Percentiles rank a stretch among this genome's conserved stretches.
Conservation (phyloP, 768 basidiomycete genomes). For the Cystoderma amianthinum region DNA sequence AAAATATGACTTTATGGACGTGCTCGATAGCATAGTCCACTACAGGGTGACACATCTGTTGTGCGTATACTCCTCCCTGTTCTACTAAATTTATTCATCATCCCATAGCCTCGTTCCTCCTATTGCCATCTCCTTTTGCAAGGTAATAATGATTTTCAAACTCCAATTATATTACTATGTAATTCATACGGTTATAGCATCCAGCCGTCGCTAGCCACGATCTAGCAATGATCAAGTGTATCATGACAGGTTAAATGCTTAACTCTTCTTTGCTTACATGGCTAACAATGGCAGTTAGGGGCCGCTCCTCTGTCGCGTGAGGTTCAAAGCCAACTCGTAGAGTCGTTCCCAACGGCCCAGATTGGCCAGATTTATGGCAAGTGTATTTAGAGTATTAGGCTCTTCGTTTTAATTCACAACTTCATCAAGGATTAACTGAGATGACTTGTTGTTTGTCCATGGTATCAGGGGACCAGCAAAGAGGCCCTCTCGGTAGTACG, state of each 20-base stretch:
- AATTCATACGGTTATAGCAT: slow-evolving; percentile 22
- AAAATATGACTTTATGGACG: slow-evolving; percentile 34
- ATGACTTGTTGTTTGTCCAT: slow-evolving; percentile 40
- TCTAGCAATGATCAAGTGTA: slow-evolving; percentile 28
- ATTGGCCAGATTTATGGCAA: slow-evolving; percentile 50
- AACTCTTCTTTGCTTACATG: neutral
- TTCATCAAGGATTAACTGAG: slow-evolving; percentile 19
- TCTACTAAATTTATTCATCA: neutral
- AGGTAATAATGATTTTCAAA: slow-evolving; percentile 32
- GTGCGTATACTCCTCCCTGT: slow-evolving; percentile 13
- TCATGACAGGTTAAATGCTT: slow-evolving; percentile 28
- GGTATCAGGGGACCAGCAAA: slow-evolving; percentile 31
- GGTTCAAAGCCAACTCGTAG: slow-evolving; percentile 33
- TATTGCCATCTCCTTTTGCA: slow-evolving; percentile 40
- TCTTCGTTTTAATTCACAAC: slow-evolving; percentile 3
- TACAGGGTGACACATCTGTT: slow-evolving; percentile 43
- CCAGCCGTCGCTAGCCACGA: slow-evolving; percentile 35
- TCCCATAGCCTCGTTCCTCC: slow-evolving; percentile 36
- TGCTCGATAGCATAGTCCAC: slow-evolving; percentile 37
- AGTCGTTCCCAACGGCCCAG: slow-evolving; percentile 38
- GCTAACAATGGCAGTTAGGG: slow-evolving; percentile 27
- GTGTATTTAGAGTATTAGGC: slow-evolving; percentile 63
- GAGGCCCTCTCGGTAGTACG: slow-evolving; percentile 31
- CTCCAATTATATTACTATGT: neutral
- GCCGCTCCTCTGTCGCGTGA: slow-evolving; percentile 54